Conservation (phyloP, 345 rosid genomes). For the Arabidopsis suecica region DNA sequence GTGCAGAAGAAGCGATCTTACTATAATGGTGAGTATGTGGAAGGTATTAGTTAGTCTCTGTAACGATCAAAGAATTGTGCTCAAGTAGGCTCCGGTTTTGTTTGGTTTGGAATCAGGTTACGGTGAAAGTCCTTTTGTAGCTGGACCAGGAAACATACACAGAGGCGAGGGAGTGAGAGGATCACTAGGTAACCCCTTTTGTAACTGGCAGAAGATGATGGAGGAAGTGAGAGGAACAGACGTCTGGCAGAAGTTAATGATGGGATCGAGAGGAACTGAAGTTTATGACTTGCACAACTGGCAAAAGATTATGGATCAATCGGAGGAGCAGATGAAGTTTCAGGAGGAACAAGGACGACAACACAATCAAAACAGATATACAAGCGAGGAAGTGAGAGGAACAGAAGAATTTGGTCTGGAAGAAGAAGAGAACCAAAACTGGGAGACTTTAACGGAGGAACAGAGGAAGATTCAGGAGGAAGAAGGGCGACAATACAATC, state of each 20-base stretch:
- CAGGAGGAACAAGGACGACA: background rate
- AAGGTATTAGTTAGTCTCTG: background rate
- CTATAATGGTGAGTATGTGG: background rate
- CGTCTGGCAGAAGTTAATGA: too few relatives aligned
- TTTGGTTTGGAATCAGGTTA: conserved; percentile 11
- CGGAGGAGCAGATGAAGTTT: background rate
- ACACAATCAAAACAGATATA: background rate
- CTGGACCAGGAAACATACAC: background rate
- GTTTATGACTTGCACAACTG: too few relatives aligned
- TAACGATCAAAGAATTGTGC: background rate
- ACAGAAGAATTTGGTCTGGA: background rate
- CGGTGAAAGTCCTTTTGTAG: background rate
- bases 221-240: too few relatives aligned
- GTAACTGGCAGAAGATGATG: too few relatives aligned
- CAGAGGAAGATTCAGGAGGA: too few relatives aligned
- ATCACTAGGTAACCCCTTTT: background rate
- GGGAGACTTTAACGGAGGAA: too few relatives aligned
- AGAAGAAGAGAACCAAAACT: too few relatives aligned
- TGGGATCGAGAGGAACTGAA: too few relatives aligned
- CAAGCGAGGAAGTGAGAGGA: background rate
- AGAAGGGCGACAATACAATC: too few relatives aligned
- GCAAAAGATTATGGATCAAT: too few relatives aligned
- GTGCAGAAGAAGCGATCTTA: conserved; percentile 54
- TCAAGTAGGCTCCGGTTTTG: background rate
- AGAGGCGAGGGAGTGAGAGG: background rate